A percentile compares a stretch with the other conserved stretches of the same genome.
Evolutionary conservation across 1,139 yeast species (phyloP).

Genomic region (Protomyces arabidopsidicola): DNA sequence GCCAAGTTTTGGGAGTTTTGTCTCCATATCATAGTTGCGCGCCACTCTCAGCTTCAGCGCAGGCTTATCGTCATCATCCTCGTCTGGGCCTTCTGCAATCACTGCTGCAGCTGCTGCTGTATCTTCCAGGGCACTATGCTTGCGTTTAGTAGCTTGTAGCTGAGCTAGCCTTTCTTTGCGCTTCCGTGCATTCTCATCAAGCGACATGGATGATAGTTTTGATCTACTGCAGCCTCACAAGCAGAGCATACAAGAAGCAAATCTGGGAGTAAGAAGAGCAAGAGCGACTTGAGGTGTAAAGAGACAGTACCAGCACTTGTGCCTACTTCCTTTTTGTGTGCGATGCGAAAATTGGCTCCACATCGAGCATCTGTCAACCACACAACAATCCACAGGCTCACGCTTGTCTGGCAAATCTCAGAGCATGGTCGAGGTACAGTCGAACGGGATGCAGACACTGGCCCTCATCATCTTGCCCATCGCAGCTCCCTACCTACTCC

Average conservation of each 20-base stretch:
- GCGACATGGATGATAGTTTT: slow-evolving; percentile 3
- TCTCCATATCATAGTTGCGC: slow-evolving; percentile 42
- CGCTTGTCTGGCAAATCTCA: not conserved
- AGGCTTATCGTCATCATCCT: not conserved
- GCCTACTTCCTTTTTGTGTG: too few relatives aligned
- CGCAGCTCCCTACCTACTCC: slow-evolving; percentile 2
- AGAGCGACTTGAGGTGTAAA: too few relatives aligned
- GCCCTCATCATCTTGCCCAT: slow-evolving; percentile 13
- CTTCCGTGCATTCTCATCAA: slow-evolving; percentile 17
- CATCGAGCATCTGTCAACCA: too few relatives aligned
- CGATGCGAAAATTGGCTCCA: too few relatives aligned
- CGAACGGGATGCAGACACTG: slow-evolving; percentile 3
- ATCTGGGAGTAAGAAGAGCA: too few relatives aligned
- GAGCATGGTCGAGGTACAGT: not conserved
- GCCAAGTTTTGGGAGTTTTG: slow-evolving; percentile 40
- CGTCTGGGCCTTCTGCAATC: not conserved
- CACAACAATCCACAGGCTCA: too few relatives aligned
- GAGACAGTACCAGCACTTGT: too few relatives aligned
- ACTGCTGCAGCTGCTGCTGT: not conserved
- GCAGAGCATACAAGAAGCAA: too few relatives aligned
- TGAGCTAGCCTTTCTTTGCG: slow-evolving; percentile 23
- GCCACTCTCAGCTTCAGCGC: slow-evolving; percentile 6
- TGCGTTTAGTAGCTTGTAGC: slow-evolving; percentile 15
- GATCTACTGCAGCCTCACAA: not conserved
- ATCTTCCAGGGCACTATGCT: not conserved